phyloP scores from a whole-genome alignment of 73 alveolate species.

The Stentor roeselii region DNA sequence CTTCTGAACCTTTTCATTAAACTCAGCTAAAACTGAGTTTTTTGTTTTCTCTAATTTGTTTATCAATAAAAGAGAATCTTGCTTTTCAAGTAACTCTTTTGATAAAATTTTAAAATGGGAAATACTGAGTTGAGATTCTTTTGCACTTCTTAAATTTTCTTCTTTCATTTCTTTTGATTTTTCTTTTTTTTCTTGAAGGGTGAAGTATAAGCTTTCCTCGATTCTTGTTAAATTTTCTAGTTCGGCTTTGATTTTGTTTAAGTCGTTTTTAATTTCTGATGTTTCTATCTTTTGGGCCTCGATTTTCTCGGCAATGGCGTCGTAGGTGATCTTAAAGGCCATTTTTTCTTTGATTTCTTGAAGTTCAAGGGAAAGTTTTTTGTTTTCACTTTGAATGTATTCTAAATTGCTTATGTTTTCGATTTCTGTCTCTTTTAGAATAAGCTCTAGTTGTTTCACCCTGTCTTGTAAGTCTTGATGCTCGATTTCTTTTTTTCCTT shows the following conservation, averaged over 20 bases:
- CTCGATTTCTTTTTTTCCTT: no score
- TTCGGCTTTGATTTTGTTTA: background rate
- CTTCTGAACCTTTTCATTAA: background rate
- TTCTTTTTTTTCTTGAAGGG: background rate
- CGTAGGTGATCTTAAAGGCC: background rate
- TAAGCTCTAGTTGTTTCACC: no score
- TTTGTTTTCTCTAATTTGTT: background rate
- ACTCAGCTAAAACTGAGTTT: background rate
- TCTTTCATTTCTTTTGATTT: background rate
- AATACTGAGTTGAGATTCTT: background rate
- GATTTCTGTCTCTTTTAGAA: background rate
- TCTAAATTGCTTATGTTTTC: background rate
- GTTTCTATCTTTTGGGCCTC: background rate
- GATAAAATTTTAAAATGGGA: no score
- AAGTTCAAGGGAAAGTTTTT: background rate
- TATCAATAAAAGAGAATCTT: background rate
- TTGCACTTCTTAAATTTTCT: background rate
- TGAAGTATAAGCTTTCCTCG: background rate
- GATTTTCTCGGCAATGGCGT: background rate
- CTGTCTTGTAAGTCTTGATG: no score
- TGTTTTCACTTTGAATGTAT: background rate
- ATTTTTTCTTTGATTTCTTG: background rate
- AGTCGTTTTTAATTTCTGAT: background rate
- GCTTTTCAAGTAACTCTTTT: background rate
- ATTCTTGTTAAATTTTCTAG: background rate